These are phyloP conservation scores for Withania somnifera DNA, from an alignment of 305 asterid species.

Conservation along the genomic window DNA sequence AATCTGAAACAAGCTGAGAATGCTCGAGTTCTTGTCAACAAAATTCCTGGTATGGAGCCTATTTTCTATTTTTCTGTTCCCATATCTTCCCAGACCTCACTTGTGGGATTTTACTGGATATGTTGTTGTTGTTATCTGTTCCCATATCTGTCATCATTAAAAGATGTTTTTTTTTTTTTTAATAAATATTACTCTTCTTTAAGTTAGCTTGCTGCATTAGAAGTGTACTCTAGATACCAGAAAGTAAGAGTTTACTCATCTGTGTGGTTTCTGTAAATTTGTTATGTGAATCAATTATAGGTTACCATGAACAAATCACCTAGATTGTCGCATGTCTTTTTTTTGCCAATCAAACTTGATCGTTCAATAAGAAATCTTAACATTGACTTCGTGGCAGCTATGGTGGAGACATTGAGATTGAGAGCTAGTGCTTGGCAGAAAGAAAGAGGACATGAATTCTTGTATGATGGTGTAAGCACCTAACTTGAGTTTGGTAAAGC, in stretches of 20 bases:
- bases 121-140: too few relatives aligned
- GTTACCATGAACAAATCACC: not conserved
- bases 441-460: conserved; percentile 55
- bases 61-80: not conserved
- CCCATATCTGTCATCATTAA: too few relatives aligned
- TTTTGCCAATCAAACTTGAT: not conserved
- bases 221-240: not conserved
- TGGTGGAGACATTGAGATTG: conserved; percentile 55
- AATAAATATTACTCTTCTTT: not conserved
- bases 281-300: not conserved
- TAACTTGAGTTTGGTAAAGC: not conserved
- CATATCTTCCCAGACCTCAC: too few relatives aligned
- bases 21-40: conserved; percentile 78
- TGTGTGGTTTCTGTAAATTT: not conserved
- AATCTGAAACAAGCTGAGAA: conserved; percentile 85
- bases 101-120: too few relatives aligned
- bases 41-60: conserved; percentile 65
- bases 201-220: not conserved
- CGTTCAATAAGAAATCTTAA: not conserved
- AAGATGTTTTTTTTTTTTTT: too few relatives aligned
- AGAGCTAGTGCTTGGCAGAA: conserved; percentile 69
- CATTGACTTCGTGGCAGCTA: conserved; percentile 26
- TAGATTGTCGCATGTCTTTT: not conserved
- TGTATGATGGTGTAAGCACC: conserved; percentile 68
- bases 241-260: not conserved